Evolutionary conservation across 1,139 yeast species (phyloP).

Genomic region (Debaryomycetaceae sp.): DNA sequence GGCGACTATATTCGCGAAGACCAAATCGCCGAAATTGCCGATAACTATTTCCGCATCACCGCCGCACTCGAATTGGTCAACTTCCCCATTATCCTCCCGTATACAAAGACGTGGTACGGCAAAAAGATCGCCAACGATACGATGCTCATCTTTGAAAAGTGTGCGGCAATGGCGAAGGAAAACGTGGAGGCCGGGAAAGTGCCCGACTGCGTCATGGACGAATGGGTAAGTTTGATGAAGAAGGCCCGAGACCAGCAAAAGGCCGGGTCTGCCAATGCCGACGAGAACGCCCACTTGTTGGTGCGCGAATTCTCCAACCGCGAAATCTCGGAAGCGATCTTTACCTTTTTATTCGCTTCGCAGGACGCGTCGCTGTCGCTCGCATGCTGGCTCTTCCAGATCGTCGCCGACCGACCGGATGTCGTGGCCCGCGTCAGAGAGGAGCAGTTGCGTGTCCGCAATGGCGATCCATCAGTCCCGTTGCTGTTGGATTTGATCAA

Average conservation of each 20-base stretch:
- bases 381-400: constrained; percentile 97
- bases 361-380: constrained; percentile 98
- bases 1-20: constrained; percentile 90
- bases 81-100: constrained; percentile 93
- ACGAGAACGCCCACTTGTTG: constrained; percentile 41
- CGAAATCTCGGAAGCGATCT: constrained; percentile 92
- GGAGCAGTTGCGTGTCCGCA: constrained; percentile 80
- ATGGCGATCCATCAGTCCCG: constrained; percentile 54
- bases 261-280: constrained; percentile 13
- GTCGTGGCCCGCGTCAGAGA: constrained; percentile 73
- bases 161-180: constrained; percentile 80
- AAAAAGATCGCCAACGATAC: constrained; percentile 86
- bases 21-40: constrained; percentile 79
- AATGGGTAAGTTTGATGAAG: constrained; percentile 82
- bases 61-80: constrained; percentile 95
- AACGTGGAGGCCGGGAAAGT: constrained; percentile 70
- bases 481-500: constrained; percentile 67
- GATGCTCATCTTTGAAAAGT: constrained; percentile 78
- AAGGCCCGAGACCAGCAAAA: constrained; percentile 44
- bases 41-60: constrained; percentile 81
- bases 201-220: constrained; percentile 87
- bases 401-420: constrained; percentile 92
- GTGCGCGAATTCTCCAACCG: constrained; percentile 79
- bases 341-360: constrained; percentile 92
- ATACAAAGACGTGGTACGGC: constrained; percentile 97